phyloP scores from a whole-genome alignment of 2,329 filamentous ascomycete species.

The Penicillium concentricum region DNA sequence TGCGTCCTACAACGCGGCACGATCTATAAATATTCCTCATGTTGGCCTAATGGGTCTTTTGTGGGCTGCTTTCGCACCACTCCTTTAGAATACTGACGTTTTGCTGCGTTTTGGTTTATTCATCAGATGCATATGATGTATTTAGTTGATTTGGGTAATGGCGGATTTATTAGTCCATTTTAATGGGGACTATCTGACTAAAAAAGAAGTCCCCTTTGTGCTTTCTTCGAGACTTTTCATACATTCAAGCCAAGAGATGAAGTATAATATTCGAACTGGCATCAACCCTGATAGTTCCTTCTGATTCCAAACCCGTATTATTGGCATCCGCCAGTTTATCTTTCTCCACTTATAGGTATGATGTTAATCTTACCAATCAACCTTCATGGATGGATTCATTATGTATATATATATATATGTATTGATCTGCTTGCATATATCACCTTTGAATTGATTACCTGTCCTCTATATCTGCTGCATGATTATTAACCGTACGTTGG shows the following conservation, averaged over 20 bases:
- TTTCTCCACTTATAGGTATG: no score
- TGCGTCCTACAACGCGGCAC: neutral
- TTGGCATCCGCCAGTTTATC: no score
- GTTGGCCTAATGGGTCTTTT: constrained; percentile 4
- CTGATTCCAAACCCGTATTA: no score
- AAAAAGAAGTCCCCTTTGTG: neutral
- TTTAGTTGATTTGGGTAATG: neutral
- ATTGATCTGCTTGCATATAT: no score
- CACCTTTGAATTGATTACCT: no score
- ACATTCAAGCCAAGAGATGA: neutral
- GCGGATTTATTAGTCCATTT: neutral
- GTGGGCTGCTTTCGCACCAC: neutral
- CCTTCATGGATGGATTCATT: no score
- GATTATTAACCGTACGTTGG: no score
- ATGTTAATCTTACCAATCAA: no score
- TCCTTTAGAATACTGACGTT: neutral
- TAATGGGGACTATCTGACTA: neutral
- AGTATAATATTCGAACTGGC: no score
- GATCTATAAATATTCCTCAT: neutral
- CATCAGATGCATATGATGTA: neutral
- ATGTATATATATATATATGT: no score
- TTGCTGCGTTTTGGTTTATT: neutral
- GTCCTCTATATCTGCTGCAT: no score
- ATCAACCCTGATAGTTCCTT: no score
- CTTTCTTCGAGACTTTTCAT: neutral